These are phyloP conservation scores for Sporisorium exsertum DNA, from an alignment of 1,284 basidiomycete genomes.

Conservation along the genomic window DNA sequence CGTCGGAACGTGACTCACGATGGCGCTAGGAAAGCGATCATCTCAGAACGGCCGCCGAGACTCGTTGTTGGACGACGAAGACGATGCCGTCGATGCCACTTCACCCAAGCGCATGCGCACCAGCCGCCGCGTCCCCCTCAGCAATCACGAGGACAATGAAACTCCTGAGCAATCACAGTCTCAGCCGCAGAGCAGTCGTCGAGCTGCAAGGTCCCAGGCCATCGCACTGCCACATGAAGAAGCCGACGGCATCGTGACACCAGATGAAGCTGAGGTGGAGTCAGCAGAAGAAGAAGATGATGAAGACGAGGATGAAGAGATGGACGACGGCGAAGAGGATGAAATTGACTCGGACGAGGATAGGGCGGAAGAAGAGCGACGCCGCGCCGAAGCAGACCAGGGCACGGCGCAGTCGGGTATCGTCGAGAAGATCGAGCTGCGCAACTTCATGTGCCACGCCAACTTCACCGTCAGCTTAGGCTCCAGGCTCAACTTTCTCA, in stretches of 20 bases:
- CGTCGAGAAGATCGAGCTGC: constrained; percentile 85
- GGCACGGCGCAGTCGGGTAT: constrained; percentile 76
- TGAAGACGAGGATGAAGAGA: constrained; percentile 7
- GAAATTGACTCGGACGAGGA: constrained; percentile 35
- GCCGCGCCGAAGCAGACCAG: constrained; percentile 28
- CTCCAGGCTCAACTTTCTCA: constrained; percentile 94
- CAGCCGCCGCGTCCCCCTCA: constrained; percentile 4
- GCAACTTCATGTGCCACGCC: constrained; percentile 97
- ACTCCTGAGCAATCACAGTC: constrained; percentile 8
- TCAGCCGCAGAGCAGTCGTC: neutral
- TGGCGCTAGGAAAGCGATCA: constrained; percentile 35
- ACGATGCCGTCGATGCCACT: constrained; percentile 27
- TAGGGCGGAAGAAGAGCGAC: constrained; percentile 22
- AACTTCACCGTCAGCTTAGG: constrained; percentile 81
- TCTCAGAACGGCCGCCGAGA: constrained; percentile 16
- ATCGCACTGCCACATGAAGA: constrained; percentile 1
- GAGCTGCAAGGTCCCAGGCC: constrained; percentile 4
- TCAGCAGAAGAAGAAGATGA: constrained; percentile 16
- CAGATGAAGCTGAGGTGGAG: constrained; percentile 25
- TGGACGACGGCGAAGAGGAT: constrained; percentile 38
- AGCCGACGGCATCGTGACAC: constrained; percentile 75
- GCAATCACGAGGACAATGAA: constrained; percentile 5
- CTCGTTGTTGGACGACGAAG: constrained; percentile 18
- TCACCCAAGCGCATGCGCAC: constrained; percentile 37
- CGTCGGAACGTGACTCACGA: neutral